Conservation (phyloP, 495 filamentous ascomycete species). For the Penicillium coprophilum region DNA sequence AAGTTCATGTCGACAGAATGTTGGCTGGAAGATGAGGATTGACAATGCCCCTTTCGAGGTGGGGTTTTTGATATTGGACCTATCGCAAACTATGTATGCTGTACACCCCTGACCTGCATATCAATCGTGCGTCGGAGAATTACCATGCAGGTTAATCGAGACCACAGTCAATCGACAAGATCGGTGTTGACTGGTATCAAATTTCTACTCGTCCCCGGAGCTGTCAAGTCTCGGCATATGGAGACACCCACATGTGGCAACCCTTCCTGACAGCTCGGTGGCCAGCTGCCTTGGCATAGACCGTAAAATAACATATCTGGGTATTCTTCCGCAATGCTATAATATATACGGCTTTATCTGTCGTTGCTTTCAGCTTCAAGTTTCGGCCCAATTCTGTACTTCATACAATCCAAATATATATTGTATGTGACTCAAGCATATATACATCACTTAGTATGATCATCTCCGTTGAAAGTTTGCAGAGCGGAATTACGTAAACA, state of each 20-base stretch:
- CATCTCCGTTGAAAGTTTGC: slow-evolving; percentile 10
- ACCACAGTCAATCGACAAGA: neutral
- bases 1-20: too few relatives aligned
- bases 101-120: neutral
- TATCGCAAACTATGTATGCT: neutral
- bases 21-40: neutral
- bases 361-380: too few relatives aligned
- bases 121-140: slow-evolving; percentile 4
- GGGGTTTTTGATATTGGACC: slow-evolving; percentile 8
- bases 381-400: neutral
- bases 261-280: neutral
- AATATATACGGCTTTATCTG: neutral
- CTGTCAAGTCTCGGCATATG: neutral
- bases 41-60: neutral
- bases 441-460: slow-evolving; percentile 3
- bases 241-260: neutral
- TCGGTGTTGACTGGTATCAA: neutral
- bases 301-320: neutral
- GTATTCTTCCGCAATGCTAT: neutral
- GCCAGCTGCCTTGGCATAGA: neutral
- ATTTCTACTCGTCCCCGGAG: neutral
- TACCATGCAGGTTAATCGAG: neutral
- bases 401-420: neutral
- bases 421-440: neutral
- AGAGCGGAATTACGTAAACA: neutral